Evolutionary conservation across 371 early-diverging fungal species (phyloP), one percentile per base, ranked within the genome.

Genomic region (Mycotypha africana): DNA sequence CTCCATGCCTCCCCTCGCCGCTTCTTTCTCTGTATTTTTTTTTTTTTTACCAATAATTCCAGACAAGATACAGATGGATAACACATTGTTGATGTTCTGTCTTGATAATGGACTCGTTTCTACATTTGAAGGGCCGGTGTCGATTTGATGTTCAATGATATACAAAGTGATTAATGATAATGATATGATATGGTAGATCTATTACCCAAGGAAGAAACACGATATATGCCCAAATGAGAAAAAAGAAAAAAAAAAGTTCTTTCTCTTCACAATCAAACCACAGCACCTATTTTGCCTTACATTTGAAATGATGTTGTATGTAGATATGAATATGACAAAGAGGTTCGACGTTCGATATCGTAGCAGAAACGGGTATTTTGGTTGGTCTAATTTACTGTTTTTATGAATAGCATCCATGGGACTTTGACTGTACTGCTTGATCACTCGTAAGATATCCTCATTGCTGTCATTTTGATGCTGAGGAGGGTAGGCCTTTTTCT

Each of bases 321-420:
- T 28, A 14, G 42, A 35, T 1, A 37, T 46, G 1, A 46, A 4
- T 14, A 46, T 31, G 5, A 52, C 28, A 41, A 30, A 52, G 8
- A 46, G 25, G 36, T 46, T 46, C 8, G 53, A 52, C 5, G 53
- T 17, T 39, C 53, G 46, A 36, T 52, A 46, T 17, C 20, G 39
- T 10, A 46, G 10, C 25, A 52, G 19, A 14, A 19, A 36, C 1
- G 41, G 46, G 3, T 40, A 41, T 21, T 42, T 45, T 17, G 12
- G 19, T n/a, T 19, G 26, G 11, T 31, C 24, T 14, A n/a, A n/a
- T n/a, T 26, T 6, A 23, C 8, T 19, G 4, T 25, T 10, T 8
- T 47, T 41, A 5, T 40, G 28, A 8, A 38, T 38, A 1, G 38
- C 33, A 33, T 39, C 40, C 11, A 30, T 39, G 1, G 41, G 32